Evolutionary conservation across 371 early-diverging fungal species (phyloP).

Genomic region (Mucor velutinosus): DNA sequence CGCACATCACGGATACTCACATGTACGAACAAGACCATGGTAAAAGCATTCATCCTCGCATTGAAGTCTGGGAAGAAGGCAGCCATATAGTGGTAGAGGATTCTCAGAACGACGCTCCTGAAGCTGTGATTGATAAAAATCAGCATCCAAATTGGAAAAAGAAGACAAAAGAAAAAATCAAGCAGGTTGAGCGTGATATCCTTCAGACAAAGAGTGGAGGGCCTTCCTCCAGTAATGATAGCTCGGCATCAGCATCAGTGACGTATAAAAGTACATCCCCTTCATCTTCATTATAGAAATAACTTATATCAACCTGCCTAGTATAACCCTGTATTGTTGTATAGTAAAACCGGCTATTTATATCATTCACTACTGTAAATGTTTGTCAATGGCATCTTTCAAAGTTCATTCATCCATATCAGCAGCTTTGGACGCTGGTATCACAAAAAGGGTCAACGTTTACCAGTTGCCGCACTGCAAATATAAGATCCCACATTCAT

Average conservation of each 20-base stretch:
- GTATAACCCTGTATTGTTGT: no score
- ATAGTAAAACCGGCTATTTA: no score
- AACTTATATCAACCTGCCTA: neutral
- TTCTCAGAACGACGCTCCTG: slow-evolving; percentile 5
- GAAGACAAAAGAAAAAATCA: neutral
- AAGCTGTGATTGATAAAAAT: neutral
- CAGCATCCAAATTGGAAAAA: slow-evolving; percentile 6
- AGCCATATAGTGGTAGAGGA: slow-evolving; percentile 33
- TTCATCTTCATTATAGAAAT: neutral
- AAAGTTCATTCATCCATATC: no score
- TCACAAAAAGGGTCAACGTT: neutral
- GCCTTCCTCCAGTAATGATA: neutral
- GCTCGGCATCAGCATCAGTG: neutral
- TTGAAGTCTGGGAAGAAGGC: slow-evolving; percentile 43
- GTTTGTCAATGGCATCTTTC: no score
- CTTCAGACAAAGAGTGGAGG: neutral
- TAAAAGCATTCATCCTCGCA: slow-evolving; percentile 19
- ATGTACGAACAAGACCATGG: neutral
- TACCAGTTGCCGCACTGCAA: neutral
- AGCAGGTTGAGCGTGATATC: neutral
- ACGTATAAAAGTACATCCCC: neutral
- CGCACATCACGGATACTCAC: neutral
- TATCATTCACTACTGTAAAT: no score
- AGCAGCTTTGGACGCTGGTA: no score
- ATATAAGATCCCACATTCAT: slow-evolving; percentile 1